These are phyloP conservation scores for Tulasnella sp. DNA, from an alignment of 768 basidiomycete genomes.

Conservation along the genomic window DNA sequence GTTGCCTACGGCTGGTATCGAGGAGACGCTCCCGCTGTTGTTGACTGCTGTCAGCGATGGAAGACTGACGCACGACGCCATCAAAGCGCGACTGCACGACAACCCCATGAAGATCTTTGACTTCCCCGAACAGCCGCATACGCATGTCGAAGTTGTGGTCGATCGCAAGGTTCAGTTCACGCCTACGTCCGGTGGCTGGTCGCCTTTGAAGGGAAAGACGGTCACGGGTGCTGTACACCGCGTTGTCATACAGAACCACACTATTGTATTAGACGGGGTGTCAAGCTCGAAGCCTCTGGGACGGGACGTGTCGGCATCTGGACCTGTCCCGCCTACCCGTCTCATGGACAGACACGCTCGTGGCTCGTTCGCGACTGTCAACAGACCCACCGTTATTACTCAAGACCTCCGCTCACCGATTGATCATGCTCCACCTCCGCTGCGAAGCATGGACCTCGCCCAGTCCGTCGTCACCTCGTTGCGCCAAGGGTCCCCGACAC, in stretches of 20 bases:
- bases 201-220: conserved; percentile 53
- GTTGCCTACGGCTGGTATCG: conserved; percentile 64
- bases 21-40: conserved; percentile 78
- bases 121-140: conserved; percentile 72
- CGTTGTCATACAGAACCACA: conserved; percentile 81
- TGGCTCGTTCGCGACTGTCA: conserved; percentile 2
- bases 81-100: conserved; percentile 73
- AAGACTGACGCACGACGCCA: conserved; percentile 67
- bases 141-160: conserved; percentile 85
- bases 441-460: not conserved
- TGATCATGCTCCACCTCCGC: not conserved
- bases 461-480: not conserved
- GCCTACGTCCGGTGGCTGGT: conserved; percentile 51
- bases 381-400: not conserved
- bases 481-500: conserved; percentile 14
- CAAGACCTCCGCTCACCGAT: not conserved
- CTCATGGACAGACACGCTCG: conserved; percentile 21
- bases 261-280: conserved; percentile 76
- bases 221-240: conserved; percentile 74
- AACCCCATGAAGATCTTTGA: conserved; percentile 89
- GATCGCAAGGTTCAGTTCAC: conserved; percentile 55
- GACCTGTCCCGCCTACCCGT: conserved; percentile 33
- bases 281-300: conserved; percentile 49
- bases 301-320: conserved; percentile 57
- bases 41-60: conserved; percentile 75